These are phyloP conservation scores for Solanum hybrid DNA, from an alignment of 305 asterid species.

Conservation along the genomic window DNA sequence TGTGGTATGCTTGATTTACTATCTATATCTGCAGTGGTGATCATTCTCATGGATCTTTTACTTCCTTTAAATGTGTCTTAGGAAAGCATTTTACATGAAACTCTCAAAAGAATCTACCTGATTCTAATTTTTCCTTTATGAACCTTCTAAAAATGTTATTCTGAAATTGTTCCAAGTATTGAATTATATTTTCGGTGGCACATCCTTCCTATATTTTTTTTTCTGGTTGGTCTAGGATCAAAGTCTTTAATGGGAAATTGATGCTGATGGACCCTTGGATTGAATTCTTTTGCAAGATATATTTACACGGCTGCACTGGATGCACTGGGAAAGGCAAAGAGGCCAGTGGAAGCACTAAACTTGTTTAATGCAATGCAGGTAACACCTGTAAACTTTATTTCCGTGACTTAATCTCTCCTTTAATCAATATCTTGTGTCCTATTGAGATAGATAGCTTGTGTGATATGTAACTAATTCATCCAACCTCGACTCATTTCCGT, in stretches of 20 bases:
- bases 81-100: neutral
- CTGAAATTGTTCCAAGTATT: neutral
- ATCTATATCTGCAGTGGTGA: neutral
- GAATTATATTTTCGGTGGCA: neutral
- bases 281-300: conserved; percentile 31
- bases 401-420: neutral
- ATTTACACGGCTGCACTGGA: conserved; percentile 79
- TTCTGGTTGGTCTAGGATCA: neutral
- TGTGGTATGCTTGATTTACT: neutral
- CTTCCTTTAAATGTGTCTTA: neutral
- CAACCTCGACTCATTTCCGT: conserved; percentile 4
- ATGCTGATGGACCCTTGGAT: neutral
- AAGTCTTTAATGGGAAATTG: neutral
- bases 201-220: neutral
- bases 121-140: neutral
- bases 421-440: neutral
- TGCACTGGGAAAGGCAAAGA: conserved; percentile 84
- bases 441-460: neutral
- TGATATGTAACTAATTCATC: neutral
- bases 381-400: neutral
- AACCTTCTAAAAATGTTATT: neutral
- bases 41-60: neutral
- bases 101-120: neutral
- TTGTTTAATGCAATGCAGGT: conserved; percentile 83
- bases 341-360: conserved; percentile 93